phyloP scores from a whole-genome alignment of 805 yeast species.

The Kazachstania africana region DNA sequence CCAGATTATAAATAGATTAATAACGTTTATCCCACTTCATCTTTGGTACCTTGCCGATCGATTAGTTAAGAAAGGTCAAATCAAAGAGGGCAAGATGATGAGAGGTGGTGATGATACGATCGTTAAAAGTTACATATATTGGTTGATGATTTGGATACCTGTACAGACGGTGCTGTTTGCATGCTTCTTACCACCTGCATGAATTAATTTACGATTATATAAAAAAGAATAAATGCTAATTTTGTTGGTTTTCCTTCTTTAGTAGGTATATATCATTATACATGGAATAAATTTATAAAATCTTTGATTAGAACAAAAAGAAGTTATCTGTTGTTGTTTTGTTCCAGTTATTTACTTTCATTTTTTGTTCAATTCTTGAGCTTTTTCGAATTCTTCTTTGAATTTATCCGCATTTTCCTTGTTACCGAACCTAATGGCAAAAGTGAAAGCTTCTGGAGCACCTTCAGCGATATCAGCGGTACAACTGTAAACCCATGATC shows the following conservation, averaged over 20 bases:
- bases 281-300: not conserved
- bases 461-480: conserved; percentile 95
- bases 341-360: no score
- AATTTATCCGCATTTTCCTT: conserved; percentile 91
- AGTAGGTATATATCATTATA: not conserved
- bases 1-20: conserved; percentile 73
- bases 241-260: not conserved
- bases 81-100: conserved; percentile 2
- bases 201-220: conserved; percentile 3
- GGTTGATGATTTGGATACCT: conserved; percentile 50
- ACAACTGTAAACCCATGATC: conserved; percentile 96
- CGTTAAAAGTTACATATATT: conserved; percentile 33
- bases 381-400: conserved; percentile 82
- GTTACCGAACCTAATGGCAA: conserved; percentile 90
- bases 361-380: conserved; percentile 57
- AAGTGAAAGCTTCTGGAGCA: conserved; percentile 87
- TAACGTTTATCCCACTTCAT: conserved; percentile 64
- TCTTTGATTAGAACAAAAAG: not conserved
- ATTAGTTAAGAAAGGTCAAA: conserved; percentile 9
- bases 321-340: no score
- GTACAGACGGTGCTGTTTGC: conserved; percentile 65
- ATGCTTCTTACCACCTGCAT: conserved; percentile 92
- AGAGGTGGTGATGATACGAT: conserved; percentile 10
- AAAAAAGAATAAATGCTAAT: not conserved
- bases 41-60: conserved; percentile 56